A percentile compares a stretch with the other conserved stretches of the same genome.
These are phyloP conservation scores for Skeletonema tropicum DNA, from an alignment of 108 stramenopile genomes.

Conservation along the genomic window DNA sequence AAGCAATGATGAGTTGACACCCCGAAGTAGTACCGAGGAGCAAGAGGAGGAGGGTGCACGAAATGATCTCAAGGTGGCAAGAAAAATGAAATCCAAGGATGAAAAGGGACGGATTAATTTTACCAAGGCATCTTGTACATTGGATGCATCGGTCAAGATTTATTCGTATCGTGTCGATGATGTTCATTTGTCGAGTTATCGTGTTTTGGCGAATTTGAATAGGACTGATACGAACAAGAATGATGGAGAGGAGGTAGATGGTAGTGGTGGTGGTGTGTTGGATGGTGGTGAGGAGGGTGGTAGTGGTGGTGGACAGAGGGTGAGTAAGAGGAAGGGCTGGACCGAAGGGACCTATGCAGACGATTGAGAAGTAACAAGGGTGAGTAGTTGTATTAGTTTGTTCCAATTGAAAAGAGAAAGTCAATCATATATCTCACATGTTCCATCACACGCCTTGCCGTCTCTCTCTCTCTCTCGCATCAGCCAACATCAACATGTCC, in stretches of 20 bases:
- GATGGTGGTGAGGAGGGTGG: slow-evolving; percentile 14
- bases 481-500: slow-evolving; percentile 89
- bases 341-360: slow-evolving; percentile 43
- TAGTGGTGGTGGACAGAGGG: slow-evolving; percentile 28
- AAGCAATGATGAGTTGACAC: slow-evolving; percentile 8
- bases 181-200: slow-evolving; percentile 90
- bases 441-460: too few relatives aligned
- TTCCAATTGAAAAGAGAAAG: too few relatives aligned
- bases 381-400: slow-evolving; percentile 44
- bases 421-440: too few relatives aligned
- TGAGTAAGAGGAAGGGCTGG: slow-evolving; percentile 24
- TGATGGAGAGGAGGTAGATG: slow-evolving; percentile 28
- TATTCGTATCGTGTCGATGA: slow-evolving; percentile 98
- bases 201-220: slow-evolving; percentile 94
- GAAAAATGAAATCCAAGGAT: slow-evolving; percentile 25
- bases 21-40: neutral
- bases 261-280: neutral
- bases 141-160: slow-evolving; percentile 97
- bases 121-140: slow-evolving; percentile 94
- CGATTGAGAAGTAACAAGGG: slow-evolving; percentile 81
- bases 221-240: slow-evolving; percentile 69
- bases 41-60: neutral
- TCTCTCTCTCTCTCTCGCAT: too few relatives aligned
- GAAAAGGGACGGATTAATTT: slow-evolving; percentile 88
- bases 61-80: slow-evolving; percentile 10